Conservation (phyloP, 495 filamentous ascomycete species). For the Penicillium diatomitis region DNA sequence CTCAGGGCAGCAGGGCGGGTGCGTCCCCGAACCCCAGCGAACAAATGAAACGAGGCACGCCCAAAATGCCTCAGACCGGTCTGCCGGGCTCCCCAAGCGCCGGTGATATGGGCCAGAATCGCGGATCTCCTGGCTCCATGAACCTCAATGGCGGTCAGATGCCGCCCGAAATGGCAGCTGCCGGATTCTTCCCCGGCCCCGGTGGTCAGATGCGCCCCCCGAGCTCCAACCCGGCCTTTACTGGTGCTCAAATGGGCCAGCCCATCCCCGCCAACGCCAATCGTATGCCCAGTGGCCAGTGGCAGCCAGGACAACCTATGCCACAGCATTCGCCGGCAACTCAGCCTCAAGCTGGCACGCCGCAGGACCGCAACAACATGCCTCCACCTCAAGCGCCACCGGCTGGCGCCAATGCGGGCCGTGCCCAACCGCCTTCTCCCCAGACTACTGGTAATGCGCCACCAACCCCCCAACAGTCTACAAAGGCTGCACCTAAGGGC, state of each 20-base stretch:
- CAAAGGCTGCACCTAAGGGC: conserved; percentile 68
- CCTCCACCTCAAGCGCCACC: conserved; percentile 81
- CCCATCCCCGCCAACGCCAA: conserved; percentile 42
- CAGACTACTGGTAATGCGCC: conserved; percentile 67
- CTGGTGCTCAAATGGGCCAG: conserved; percentile 53
- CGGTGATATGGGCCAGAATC: conserved; percentile 64
- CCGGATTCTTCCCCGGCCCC: conserved; percentile 45
- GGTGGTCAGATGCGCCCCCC: conserved; percentile 79
- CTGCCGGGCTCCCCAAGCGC: conserved; percentile 75
- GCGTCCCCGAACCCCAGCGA: conserved; percentile 85
- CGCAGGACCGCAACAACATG: conserved; percentile 69
- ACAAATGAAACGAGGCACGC: conserved; percentile 79
- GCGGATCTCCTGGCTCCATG: conserved; percentile 77
- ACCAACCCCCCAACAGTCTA: conserved; percentile 72
- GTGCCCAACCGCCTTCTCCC: conserved; percentile 68
- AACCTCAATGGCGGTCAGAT: conserved; percentile 61
- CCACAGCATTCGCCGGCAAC: conserved; percentile 41
- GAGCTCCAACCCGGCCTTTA: conserved; percentile 74
- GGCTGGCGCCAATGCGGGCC: conserved; percentile 48
- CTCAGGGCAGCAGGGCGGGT: conserved; percentile 68
- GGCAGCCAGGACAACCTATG: conserved; percentile 56
- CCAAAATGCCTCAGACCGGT: conserved; percentile 72
- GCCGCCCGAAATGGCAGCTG: conserved; percentile 52
- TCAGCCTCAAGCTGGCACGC: conserved; percentile 58
- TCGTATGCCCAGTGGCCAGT: conserved; percentile 41